Evolutionary conservation across 805 yeast genomes (phyloP), one percentile per base, ranked within the genome.

Genomic region (Myxozyma melibiosi): DNA sequence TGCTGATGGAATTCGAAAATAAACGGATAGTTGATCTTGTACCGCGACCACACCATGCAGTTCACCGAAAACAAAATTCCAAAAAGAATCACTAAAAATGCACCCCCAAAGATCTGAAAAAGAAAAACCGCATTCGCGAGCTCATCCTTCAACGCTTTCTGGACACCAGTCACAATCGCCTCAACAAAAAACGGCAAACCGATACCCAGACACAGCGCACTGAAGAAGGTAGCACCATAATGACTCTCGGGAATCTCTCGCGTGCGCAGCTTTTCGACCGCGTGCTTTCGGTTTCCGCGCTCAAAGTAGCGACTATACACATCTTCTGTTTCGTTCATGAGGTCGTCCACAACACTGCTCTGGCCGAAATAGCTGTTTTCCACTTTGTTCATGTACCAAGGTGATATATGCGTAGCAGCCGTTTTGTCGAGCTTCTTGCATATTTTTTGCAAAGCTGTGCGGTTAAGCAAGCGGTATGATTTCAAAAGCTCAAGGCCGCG

Each of bases 31-130:
- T 92, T 94, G 65, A 94, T 85, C 66, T 88, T 87, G 71, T 75
- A 85, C 43, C 73, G 70, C 25, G 84, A 78, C 92, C 96, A 94
- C 2, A 85, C 82, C 53, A 76, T 72, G 67, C 95, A 83, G 68
- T 88, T 84, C 42, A 87, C 55, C 13, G 85, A 84, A 68, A 91
- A 84, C 1, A 89, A 73, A 24, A 84, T 64, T 4, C 83, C 73
- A 67, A 86, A 79, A n/a, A 91, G 62, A 31, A 79, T 74, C 4
- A 85, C 70, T 57, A 90, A 66, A 64, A 90, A 80, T 70, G 90
- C 90, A 1, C 98, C 98, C 7, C 86, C 97, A 96, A 97, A 94
- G 2, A 94, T 78, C 66, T 95, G 98, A 39, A 92, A 71, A 54
- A 92, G 67, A 57, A 74, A 84, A 42, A 71, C 74, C 0, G 85